Evolutionary conservation across 768 basidiomycete genomes (phyloP), one percentile per base, ranked within the genome.

Genomic region (Dioszegia aurantiaca): DNA sequence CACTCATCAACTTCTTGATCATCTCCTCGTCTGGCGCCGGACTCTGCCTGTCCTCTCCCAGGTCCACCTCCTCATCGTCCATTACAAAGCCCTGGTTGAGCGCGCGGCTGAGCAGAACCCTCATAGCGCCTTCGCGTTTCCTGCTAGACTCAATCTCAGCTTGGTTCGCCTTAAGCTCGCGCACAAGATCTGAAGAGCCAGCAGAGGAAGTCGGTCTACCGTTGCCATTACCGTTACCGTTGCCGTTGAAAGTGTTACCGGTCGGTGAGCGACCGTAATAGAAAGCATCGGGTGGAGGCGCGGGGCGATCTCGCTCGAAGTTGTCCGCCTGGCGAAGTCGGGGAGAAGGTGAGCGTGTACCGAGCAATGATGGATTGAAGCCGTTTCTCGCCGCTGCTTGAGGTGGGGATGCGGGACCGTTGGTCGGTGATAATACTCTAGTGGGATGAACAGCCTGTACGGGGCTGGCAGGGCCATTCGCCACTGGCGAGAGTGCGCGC

Each of bases 51-150:
- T 70, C 70, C 8, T 76, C 74, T 61, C 79, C 59, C 27, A 79
- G 78, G 30, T 82, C 83, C 30, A 82, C 84, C 47, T 84, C 83
- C 28, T 79, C 76, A 36, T 73, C 72, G 47, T 80, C 77, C 3
- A 81, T 83, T 17, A 88, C 80, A 75, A 87, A 97, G 3, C 94
- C 94, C 51, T 86, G 80, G 51, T 85, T 83, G 24, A 83, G 81
- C 0, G 94, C 94, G 69, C 86, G 83, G 4, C 79, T 78, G 45
- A 99, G 77, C 0, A 89, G 87, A 44, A 85, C 85, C 71, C 84
- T 86, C 85, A 97, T 86, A 87, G 94, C 95, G 33, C 79, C 79
- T 79, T 90, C 86, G 64, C 88, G 84, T 70, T 84, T 84, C 81
- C 84, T 86, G 63, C 87, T 77, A 44, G 80, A 80, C 63, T 90